A percentile compares a stretch with the other conserved stretches of the same genome.
These are phyloP conservation scores for Annulohypoxylon stygium DNA, from an alignment of 495 filamentous ascomycete species.

Conservation along the genomic window DNA sequence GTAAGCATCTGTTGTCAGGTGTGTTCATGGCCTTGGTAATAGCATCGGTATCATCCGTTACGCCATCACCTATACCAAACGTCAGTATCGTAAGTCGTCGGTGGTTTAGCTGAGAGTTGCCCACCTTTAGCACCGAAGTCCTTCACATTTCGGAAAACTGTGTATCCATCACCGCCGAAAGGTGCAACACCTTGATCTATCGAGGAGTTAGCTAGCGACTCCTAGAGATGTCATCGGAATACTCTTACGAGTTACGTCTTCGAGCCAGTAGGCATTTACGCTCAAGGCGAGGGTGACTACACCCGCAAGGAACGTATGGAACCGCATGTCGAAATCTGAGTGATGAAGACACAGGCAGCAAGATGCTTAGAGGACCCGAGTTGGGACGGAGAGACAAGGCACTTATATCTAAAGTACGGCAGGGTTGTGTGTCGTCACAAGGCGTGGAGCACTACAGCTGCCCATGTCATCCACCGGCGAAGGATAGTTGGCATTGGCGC, in stretches of 20 bases:
- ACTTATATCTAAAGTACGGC: conserved; percentile 46
- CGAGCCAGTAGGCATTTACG: conserved; percentile 61
- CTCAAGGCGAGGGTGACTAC: conserved; percentile 53
- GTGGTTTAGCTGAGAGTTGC: neutral
- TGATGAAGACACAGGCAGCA: conserved; percentile 33
- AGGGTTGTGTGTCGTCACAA: conserved; percentile 43
- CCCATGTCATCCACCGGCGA: conserved; percentile 35
- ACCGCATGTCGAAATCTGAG: conserved; percentile 53
- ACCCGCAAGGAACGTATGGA: conserved; percentile 56
- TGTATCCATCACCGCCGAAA: conserved; percentile 60
- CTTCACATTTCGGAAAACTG: conserved; percentile 71
- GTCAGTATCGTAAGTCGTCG: conserved; percentile 29
- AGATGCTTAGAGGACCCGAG: conserved; percentile 26
- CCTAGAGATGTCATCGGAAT: neutral
- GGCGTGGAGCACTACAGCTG: conserved; percentile 33
- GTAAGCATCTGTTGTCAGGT: conserved; percentile 80
- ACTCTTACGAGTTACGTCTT: conserved; percentile 57
- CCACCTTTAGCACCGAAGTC: conserved; percentile 71
- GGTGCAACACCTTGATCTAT: conserved; percentile 63
- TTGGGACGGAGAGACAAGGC: conserved; percentile 35
- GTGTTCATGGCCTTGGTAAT: conserved; percentile 85
- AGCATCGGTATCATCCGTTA: conserved; percentile 84
- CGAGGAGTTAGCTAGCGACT: conserved; percentile 12
- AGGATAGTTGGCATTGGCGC: conserved; percentile 23
- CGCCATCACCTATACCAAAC: conserved; percentile 55